A percentile compares a stretch with the other conserved stretches of the same genome.
Evolutionary conservation across 805 yeast genomes (phyloP).

Genomic region (Kazachstania kunashirensis): DNA sequence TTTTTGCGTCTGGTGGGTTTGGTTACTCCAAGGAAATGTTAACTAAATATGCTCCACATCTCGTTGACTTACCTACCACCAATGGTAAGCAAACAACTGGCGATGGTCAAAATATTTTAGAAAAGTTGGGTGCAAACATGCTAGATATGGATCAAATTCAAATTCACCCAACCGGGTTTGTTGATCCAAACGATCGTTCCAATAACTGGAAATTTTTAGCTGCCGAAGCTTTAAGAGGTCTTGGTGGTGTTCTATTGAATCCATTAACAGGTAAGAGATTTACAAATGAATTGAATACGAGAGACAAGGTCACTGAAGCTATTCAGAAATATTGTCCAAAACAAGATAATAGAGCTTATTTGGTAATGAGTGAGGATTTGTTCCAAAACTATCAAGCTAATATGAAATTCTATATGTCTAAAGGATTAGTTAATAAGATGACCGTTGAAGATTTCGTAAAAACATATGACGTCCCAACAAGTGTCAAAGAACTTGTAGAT

Average conservation of each 20-base stretch:
- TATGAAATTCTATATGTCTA: conserved; percentile 41
- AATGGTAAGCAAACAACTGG: conserved; percentile 50
- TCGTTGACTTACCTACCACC: conserved; percentile 41
- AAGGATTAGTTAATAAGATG: conserved; percentile 28
- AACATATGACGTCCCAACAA: conserved; percentile 14
- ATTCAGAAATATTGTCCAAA: conserved; percentile 29
- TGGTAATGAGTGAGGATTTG: conserved; percentile 36
- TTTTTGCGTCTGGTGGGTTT: conserved; percentile 56
- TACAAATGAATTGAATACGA: conserved; percentile 43
- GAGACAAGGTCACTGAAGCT: conserved; percentile 43
- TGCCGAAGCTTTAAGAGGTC: conserved; percentile 51
- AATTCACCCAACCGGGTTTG: conserved; percentile 55
- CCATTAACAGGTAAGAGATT: conserved; percentile 39
- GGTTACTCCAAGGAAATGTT: conserved; percentile 34
- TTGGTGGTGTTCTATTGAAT: conserved; percentile 47
- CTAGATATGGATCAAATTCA: conserved; percentile 54
- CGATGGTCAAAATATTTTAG: conserved; percentile 45
- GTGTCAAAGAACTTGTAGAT: conserved; percentile 14
- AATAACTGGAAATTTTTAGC: conserved; percentile 47
- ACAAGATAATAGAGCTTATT: conserved; percentile 26
- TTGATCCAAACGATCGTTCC: conserved; percentile 34
- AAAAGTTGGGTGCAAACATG: conserved; percentile 38
- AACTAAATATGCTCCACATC: conserved; percentile 38
- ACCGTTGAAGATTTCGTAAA: conserved; percentile 27
- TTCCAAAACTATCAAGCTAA: conserved; percentile 39